A percentile compares a stretch with the other conserved stretches of the same genome.
phyloP scores from a whole-genome alignment of 129 eudicot species.

The Smallanthus sonchifolius region DNA sequence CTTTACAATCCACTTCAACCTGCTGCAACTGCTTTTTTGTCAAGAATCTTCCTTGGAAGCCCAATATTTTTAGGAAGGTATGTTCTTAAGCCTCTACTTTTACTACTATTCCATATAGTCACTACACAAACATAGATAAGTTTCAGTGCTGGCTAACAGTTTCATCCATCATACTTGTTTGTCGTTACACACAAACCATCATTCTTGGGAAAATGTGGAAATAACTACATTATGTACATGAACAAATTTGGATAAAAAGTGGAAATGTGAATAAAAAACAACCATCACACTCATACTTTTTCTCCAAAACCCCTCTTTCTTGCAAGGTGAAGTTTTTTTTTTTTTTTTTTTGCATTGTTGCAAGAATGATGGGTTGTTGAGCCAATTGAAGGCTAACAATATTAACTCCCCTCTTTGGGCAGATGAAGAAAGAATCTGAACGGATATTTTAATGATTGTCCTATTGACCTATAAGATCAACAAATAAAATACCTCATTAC shows the following conservation, averaged over 20 bases:
- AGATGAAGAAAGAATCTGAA: no score
- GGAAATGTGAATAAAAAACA: neutral
- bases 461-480: no score
- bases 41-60: conserved; percentile 85
- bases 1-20: conserved; percentile 96
- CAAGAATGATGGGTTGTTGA: neutral
- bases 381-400: no score
- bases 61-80: conserved; percentile 95
- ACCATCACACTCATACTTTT: neutral
- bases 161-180: neutral
- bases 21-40: conserved; percentile 86
- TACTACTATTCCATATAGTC: conserved; percentile 4
- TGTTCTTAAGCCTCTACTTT: conserved; percentile 11
- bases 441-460: no score
- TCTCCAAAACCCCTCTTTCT: neutral
- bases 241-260: neutral
- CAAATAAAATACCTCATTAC: no score
- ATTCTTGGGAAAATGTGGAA: neutral
- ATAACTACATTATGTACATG: neutral
- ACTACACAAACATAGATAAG: neutral
- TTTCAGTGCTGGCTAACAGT: neutral
- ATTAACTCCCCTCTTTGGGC: no score
- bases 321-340: neutral
- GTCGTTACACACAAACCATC: neutral
- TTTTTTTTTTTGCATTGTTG: neutral